A percentile compares a stretch with the other conserved stretches of the same genome.
phyloP scores from a whole-genome alignment of 108 stramenopile genomes.

The Nitzschia sp. region DNA sequence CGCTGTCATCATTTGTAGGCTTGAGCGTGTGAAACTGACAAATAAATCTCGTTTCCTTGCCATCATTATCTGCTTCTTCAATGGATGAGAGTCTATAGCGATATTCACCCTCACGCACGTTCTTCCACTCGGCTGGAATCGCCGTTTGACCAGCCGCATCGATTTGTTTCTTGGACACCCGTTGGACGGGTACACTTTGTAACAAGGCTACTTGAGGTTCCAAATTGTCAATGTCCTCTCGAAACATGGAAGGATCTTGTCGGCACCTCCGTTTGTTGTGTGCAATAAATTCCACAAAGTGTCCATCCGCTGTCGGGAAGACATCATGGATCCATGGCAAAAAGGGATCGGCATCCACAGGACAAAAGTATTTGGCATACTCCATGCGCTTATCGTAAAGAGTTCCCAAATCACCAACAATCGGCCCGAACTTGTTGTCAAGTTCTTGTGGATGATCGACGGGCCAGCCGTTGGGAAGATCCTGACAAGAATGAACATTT shows the following conservation, averaged over 20 bases:
- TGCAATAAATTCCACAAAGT: constrained; percentile 74
- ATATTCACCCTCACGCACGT: neutral
- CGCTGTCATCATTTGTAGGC: constrained; percentile 17
- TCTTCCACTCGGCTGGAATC: constrained; percentile 11
- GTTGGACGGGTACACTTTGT: constrained; percentile 87
- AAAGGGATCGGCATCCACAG: constrained; percentile 79
- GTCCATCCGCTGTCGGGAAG: constrained; percentile 73
- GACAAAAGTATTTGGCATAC: constrained; percentile 40
- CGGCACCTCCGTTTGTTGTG: constrained; percentile 83
- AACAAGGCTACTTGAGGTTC: constrained; percentile 83
- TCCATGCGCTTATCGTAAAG: constrained; percentile 42
- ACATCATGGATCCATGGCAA: constrained; percentile 92
- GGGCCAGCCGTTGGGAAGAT: constrained; percentile 55
- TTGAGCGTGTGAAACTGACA: constrained; percentile 69
- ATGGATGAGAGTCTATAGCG: constrained; percentile 23
- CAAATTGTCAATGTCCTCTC: constrained; percentile 43
- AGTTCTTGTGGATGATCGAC: constrained; percentile 44
- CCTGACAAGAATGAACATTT: constrained; percentile 44
- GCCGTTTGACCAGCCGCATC: too few relatives aligned
- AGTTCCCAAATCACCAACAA: constrained; percentile 22
- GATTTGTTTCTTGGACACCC: too few relatives aligned
- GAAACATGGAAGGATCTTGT: constrained; percentile 33
- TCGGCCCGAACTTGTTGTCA: constrained; percentile 36
- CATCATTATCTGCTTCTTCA: neutral
- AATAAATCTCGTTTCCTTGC: constrained; percentile 72